These are phyloP conservation scores for Verticillium nonalfalfae DNA, from an alignment of 2,329 filamentous ascomycete species.

Conservation along the genomic window DNA sequence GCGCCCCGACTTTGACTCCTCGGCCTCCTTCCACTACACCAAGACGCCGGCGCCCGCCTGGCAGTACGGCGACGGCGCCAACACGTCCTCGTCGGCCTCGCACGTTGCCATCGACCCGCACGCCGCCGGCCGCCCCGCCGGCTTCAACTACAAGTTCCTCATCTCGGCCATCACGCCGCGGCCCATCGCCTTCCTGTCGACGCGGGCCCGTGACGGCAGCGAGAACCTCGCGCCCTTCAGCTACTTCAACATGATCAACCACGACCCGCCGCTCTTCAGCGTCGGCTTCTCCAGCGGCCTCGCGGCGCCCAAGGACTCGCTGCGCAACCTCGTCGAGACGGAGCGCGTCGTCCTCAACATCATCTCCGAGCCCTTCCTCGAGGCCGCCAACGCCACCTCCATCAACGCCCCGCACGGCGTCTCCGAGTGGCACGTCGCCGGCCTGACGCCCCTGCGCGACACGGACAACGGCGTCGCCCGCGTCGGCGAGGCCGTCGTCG, in stretches of 20 bases:
- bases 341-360: constrained; percentile 82
- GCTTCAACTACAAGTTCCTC: constrained; percentile 85
- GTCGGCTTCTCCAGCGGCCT: constrained; percentile 42
- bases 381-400: constrained; percentile 78
- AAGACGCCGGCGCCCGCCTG: constrained; percentile 61
- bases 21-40: constrained; percentile 45
- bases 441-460: constrained; percentile 61
- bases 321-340: constrained; percentile 66
- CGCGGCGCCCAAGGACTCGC: constrained; percentile 65
- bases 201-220: constrained; percentile 50
- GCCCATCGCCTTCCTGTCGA: constrained; percentile 64
- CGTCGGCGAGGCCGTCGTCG: constrained; percentile 77
- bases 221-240: constrained; percentile 79
- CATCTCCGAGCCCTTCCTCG: constrained; percentile 75
- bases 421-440: constrained; percentile 57
- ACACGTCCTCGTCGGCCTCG: constrained; percentile 24
- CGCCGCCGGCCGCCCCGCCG: constrained; percentile 57
- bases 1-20: constrained; percentile 53
- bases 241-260: constrained; percentile 77
- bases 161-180: constrained; percentile 79
- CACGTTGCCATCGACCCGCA: constrained; percentile 82
- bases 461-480: constrained; percentile 63
- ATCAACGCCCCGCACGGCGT: constrained; percentile 73
- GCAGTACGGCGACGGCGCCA: constrained; percentile 60
- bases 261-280: constrained; percentile 81